Evolutionary conservation across 2,329 filamentous ascomycete species (phyloP).

Genomic region (Byssoonygena ceratinophila): DNA sequence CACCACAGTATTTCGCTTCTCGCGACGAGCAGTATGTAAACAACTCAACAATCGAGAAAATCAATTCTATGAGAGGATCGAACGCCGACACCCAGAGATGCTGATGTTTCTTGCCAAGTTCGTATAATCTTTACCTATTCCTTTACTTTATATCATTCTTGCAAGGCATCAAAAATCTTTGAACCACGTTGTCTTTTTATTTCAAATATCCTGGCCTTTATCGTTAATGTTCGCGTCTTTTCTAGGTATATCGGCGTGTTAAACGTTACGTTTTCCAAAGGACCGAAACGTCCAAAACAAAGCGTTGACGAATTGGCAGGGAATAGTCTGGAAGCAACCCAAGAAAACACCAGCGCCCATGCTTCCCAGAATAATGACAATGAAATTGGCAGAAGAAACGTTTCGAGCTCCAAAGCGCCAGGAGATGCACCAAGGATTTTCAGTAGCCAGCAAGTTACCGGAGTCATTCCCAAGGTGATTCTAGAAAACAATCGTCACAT

Average conservation of each 20-base stretch:
- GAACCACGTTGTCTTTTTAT: not conserved
- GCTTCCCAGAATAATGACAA: not conserved
- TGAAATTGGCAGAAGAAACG: conserved; percentile 1
- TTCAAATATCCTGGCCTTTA: not conserved
- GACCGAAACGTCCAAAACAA: conserved; percentile 50
- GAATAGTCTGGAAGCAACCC: conserved; percentile 1
- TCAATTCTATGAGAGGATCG: conserved; percentile 95
- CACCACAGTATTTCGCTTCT: conserved; percentile 92
- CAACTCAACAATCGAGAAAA: conserved; percentile 97
- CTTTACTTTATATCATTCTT: conserved; percentile 9
- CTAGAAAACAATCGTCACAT: conserved; percentile 93
- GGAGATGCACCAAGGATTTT: conserved; percentile 41
- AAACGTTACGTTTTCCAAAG: conserved; percentile 89
- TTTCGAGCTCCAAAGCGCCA: not conserved
- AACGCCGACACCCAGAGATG: conserved; percentile 79
- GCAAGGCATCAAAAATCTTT: not conserved
- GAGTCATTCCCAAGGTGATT: conserved; percentile 75
- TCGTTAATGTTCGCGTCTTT: not conserved
- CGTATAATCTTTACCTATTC: conserved; percentile 35
- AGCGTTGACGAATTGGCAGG: conserved; percentile 24
- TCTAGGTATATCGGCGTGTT: conserved; percentile 87
- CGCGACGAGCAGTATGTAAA: conserved; percentile 89
- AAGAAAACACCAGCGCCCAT: conserved; percentile 1
- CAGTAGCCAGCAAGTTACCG: conserved; percentile 65
- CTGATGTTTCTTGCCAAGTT: conserved; percentile 77